Evolutionary conservation across 2,329 filamentous ascomycete species (phyloP).

Genomic region (Grosmannia serpens): DNA sequence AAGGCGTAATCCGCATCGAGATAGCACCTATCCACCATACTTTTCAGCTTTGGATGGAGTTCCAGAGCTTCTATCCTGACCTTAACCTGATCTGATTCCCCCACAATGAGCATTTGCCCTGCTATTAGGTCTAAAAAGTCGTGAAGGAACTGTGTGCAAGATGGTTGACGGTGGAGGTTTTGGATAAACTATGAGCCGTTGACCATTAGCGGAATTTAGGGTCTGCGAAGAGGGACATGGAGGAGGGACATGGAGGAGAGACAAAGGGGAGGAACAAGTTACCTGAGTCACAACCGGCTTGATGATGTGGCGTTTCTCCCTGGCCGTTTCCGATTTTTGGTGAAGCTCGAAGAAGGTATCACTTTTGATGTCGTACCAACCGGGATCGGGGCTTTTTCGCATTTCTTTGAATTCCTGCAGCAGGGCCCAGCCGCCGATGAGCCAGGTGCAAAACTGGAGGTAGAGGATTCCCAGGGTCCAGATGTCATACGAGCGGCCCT

Average conservation of each 20-base stretch:
- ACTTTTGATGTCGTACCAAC: not conserved
- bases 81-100: not conserved
- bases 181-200: not conserved
- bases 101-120: not conserved
- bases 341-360: not conserved
- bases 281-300: not conserved
- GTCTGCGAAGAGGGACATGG: not conserved
- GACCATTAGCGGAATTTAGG: not conserved
- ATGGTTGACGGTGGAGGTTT: not conserved
- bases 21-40: not conserved
- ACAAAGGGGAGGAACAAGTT: not conserved
- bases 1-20: not conserved
- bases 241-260: not conserved
- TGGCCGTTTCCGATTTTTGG: not conserved
- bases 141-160: not conserved
- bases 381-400: not conserved
- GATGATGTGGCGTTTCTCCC: not conserved
- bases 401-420: not conserved
- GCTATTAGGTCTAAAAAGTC: not conserved
- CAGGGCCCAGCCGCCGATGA: not conserved
- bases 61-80: not conserved
- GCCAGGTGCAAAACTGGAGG: constrained; percentile 12
- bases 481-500: constrained; percentile 12
- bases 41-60: not conserved
- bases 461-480: constrained; percentile 15